Evolutionary conservation across 805 yeast genomes (phyloP).

Genomic region (Hanseniaspora taiwanica): DNA sequence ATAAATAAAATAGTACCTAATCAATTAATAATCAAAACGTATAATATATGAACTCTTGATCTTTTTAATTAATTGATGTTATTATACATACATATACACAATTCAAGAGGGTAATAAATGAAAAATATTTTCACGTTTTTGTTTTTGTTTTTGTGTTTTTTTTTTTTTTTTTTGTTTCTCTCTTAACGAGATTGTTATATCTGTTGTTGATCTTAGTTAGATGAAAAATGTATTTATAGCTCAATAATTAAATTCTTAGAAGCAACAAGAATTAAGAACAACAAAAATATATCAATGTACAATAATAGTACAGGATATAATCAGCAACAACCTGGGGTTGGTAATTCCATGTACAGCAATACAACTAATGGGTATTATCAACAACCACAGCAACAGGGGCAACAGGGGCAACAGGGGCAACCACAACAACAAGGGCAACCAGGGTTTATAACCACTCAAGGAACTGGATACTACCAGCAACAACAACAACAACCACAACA

Average conservation of each 20-base stretch:
- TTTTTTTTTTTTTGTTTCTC: no score
- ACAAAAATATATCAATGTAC: background rate
- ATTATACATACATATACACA: background rate
- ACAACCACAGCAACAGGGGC: no score
- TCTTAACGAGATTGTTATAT: background rate
- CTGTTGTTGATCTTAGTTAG: background rate
- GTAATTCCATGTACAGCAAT: background rate
- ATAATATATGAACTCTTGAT: background rate
- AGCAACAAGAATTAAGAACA: no score
- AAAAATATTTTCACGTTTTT: no score
- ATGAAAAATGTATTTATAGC: no score
- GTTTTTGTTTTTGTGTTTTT: no score
- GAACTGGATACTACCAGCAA: background rate
- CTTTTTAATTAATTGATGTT: background rate
- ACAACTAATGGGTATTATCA: background rate
- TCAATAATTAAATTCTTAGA: no score
- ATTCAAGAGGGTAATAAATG: no score
- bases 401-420: conserved; percentile 5
- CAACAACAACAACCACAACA: no score
- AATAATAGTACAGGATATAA: background rate
- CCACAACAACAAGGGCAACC: conserved; percentile 6
- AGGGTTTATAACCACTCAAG: conserved; percentile 2
- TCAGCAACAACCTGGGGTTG: conserved; percentile 1
- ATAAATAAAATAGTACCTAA: background rate
- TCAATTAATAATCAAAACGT: background rate